Evolutionary conservation across 1,284 basidiomycete species (phyloP).

Genomic region (Trametes sp.): DNA sequence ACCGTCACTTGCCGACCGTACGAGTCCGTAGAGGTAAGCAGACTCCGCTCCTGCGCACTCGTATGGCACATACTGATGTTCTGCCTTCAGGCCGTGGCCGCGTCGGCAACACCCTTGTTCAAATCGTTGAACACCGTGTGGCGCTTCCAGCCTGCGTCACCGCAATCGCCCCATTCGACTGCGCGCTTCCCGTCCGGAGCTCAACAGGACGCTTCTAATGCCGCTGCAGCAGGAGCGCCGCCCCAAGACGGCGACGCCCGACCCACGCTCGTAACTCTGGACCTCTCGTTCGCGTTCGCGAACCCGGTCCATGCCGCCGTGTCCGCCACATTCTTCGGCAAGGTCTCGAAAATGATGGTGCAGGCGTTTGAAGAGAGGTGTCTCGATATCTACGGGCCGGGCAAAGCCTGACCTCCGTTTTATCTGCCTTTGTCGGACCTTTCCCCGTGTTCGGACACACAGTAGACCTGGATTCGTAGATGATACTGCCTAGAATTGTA

Average conservation of each 20-base stretch:
- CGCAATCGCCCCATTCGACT: slow-evolving; percentile 52
- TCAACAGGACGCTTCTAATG: slow-evolving; percentile 17
- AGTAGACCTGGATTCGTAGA: not conserved
- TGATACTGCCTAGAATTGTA: not conserved
- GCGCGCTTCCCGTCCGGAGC: slow-evolving; percentile 22
- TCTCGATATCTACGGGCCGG: slow-evolving; percentile 68
- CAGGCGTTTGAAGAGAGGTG: slow-evolving; percentile 91
- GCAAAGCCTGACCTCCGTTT: slow-evolving; percentile 26
- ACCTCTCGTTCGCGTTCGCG: slow-evolving; percentile 87
- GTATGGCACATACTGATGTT: slow-evolving; percentile 3
- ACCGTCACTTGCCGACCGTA: slow-evolving; percentile 82
- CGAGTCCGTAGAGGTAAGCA: slow-evolving; percentile 81
- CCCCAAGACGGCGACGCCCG: slow-evolving; percentile 37
- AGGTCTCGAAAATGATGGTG: slow-evolving; percentile 90
- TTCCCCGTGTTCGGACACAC: not conserved
- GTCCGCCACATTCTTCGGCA: slow-evolving; percentile 84
- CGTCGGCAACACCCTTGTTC: slow-evolving; percentile 87
- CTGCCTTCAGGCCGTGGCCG: slow-evolving; percentile 68
- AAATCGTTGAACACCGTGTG: slow-evolving; percentile 85
- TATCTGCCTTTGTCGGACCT: not conserved
- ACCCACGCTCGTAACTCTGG: slow-evolving; percentile 80
- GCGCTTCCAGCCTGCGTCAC: slow-evolving; percentile 71
- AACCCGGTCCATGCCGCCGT: slow-evolving; percentile 88
- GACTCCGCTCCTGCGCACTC: slow-evolving; percentile 32
- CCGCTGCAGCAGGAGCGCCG: slow-evolving; percentile 18